Evolutionary conservation across 805 yeast species (phyloP).

Genomic region (Pichia paraexigua): DNA sequence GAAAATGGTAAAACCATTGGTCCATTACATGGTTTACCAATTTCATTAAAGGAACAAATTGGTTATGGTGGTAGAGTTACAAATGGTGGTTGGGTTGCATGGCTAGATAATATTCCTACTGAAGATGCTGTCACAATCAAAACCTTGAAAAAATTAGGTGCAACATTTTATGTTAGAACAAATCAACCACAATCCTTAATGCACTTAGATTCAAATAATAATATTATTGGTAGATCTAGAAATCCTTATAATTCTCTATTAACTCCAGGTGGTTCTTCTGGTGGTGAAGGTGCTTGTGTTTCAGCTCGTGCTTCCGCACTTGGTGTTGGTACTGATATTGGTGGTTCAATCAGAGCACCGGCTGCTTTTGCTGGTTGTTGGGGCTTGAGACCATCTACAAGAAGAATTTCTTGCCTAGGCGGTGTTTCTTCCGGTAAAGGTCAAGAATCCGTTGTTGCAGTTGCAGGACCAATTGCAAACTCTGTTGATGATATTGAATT

Average conservation of each 20-base stretch:
- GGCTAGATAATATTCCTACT: constrained; percentile 38
- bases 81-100: constrained; percentile 51
- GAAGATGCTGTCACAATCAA: constrained; percentile 42
- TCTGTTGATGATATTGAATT: constrained; percentile 58
- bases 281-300: constrained; percentile 63
- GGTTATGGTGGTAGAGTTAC: constrained; percentile 46
- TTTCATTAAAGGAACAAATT: constrained; percentile 62
- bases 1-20: constrained; percentile 49
- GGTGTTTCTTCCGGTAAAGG: constrained; percentile 52
- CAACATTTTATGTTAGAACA: constrained; percentile 57
- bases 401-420: constrained; percentile 41
- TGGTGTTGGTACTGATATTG: constrained; percentile 59
- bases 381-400: constrained; percentile 58
- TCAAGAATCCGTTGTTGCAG: constrained; percentile 58
- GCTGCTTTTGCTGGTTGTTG: constrained; percentile 55
- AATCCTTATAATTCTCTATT: constrained; percentile 51
- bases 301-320: constrained; percentile 52
- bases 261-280: constrained; percentile 66
- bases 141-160: constrained; percentile 44
- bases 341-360: constrained; percentile 63
- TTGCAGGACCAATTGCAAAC: constrained; percentile 62
- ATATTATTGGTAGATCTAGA: constrained; percentile 50
- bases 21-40: constrained; percentile 63
- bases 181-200: constrained; percentile 62
- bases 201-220: constrained; percentile 59